Evolutionary conservation across 768 basidiomycete genomes (phyloP).

Genomic region (Hortiboletus flavorubellus): DNA sequence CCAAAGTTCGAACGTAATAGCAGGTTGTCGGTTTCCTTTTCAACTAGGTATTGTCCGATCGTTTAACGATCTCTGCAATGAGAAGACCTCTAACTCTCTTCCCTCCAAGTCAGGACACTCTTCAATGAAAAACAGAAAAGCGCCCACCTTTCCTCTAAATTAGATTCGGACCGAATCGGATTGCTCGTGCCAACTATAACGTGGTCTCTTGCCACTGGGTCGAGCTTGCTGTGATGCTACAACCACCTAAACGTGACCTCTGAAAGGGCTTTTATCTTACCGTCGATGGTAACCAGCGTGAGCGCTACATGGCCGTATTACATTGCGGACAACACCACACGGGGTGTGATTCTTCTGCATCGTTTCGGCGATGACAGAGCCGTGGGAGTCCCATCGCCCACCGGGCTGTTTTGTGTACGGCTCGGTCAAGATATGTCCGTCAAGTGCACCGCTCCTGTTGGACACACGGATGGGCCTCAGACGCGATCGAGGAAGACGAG

Average conservation of each 20-base stretch:
- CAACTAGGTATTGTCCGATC: conserved; percentile 5
- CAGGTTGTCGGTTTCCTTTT: conserved; percentile 4
- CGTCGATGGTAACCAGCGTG: neutral
- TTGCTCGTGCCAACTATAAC: conserved; percentile 39
- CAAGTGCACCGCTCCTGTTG: conserved; percentile 11
- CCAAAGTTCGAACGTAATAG: neutral
- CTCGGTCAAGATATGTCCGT: conserved; percentile 10
- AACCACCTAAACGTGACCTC: conserved; percentile 22
- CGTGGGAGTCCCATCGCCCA: conserved; percentile 11
- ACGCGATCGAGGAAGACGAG: neutral
- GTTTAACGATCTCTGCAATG: neutral
- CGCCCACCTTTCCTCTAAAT: conserved; percentile 11
- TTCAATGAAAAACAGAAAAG: neutral
- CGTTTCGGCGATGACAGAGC: neutral
- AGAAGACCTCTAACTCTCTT: conserved; percentile 1
- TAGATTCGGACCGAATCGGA: conserved; percentile 34
- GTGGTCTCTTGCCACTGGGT: conserved; percentile 17
- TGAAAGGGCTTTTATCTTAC: conserved; percentile 13
- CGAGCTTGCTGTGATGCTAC: conserved; percentile 19
- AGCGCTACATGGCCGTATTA: neutral
- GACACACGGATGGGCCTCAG: neutral
- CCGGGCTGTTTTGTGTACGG: neutral
- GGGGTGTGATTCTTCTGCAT: conserved; percentile 3
- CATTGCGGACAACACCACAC: too few relatives aligned
- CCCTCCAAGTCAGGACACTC: neutral